A percentile compares a stretch with the other conserved stretches of the same genome.
phyloP scores from a whole-genome alignment of 805 yeast genomes.

The Myxozyma neotropica region DNA sequence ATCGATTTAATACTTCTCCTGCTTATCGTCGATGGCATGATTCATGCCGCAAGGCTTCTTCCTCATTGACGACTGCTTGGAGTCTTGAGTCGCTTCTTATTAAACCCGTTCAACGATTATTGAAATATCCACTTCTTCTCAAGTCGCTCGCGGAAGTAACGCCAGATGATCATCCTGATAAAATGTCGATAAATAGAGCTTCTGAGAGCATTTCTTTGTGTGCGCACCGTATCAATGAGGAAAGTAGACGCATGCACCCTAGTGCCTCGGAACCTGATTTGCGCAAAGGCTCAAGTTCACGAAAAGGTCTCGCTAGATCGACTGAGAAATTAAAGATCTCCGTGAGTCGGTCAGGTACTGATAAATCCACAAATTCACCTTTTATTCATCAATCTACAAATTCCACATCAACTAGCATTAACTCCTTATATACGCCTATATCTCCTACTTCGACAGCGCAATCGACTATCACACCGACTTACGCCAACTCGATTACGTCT shows the following conservation, averaged over 20 bases:
- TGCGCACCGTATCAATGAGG: conserved; percentile 24
- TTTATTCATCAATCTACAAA: background rate
- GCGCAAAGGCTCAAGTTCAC: conserved; percentile 5
- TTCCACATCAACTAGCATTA: background rate
- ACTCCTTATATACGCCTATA: background rate
- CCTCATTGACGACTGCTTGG: conserved; percentile 44
- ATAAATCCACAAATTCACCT: conserved; percentile 3
- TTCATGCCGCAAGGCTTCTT: conserved; percentile 39
- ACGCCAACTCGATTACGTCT: background rate
- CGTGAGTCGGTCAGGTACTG: conserved; percentile 12
- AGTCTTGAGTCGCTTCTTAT: conserved; percentile 47
- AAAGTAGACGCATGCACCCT: background rate
- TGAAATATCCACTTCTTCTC: conserved; percentile 48
- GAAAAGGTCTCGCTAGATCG: conserved; percentile 14
- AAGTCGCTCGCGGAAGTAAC: conserved; percentile 41
- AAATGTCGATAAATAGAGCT: conserved; percentile 41
- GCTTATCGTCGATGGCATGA: conserved; percentile 42
- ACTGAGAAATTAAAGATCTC: conserved; percentile 23
- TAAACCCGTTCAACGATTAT: conserved; percentile 51
- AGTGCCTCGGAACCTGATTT: conserved; percentile 9
- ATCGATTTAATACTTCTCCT: conserved; percentile 37
- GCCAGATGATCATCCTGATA: conserved; percentile 50
- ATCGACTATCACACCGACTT: background rate
- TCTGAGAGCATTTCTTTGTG: conserved; percentile 10
- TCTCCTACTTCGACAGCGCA: background rate